These are phyloP conservation scores for Podospora comata DNA, from an alignment of 495 filamentous ascomycete genomes.

Conservation along the genomic window DNA sequence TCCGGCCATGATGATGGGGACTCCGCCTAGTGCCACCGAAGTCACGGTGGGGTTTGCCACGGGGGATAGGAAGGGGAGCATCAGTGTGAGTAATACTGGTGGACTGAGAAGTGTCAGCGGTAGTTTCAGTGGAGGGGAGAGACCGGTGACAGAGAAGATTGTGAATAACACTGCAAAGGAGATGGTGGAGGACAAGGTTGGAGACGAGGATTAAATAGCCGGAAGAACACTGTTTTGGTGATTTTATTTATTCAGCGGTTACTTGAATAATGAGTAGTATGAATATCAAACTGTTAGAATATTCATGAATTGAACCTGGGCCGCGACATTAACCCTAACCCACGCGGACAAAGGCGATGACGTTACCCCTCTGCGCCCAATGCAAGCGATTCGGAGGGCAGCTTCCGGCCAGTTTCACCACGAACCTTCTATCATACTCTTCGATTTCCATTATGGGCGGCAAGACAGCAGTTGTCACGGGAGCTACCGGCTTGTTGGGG, in stretches of 20 bases:
- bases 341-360: neutral
- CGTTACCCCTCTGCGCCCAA: constrained; percentile 16
- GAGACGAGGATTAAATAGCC: constrained; percentile 42
- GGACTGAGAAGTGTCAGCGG: neutral
- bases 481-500: constrained; percentile 80
- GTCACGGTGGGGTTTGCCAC: neutral
- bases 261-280: neutral
- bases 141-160: constrained; percentile 36
- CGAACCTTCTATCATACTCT: neutral
- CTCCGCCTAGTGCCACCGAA: neutral
- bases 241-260: neutral
- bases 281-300: neutral
- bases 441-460: constrained; percentile 16
- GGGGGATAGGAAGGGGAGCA: neutral
- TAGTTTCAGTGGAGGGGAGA: neutral
- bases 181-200: constrained; percentile 45
- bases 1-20: neutral
- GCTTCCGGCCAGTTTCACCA: neutral
- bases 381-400: constrained; percentile 6
- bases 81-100: neutral
- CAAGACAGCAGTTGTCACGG: constrained; percentile 73
- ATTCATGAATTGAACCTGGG: neutral
- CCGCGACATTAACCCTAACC: constrained; percentile 5
- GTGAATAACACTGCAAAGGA: constrained; percentile 43
- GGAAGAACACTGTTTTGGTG: neutral